phyloP scores from a whole-genome alignment of 106 monocot genomes.

The Amphibolis antarctica region DNA sequence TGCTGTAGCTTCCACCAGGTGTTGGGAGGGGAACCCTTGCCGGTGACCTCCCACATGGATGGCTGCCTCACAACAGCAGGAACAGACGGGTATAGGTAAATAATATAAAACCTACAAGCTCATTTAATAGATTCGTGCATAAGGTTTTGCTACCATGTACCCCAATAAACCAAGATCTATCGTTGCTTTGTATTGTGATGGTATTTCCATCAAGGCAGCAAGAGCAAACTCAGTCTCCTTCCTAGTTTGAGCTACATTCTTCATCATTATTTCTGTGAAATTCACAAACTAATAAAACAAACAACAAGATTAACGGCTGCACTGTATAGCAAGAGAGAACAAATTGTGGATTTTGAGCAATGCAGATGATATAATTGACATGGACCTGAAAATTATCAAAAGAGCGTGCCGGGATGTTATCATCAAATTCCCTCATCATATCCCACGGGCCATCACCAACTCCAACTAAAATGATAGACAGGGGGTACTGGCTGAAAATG shows the following conservation, averaged over 20 bases:
- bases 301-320: not conserved
- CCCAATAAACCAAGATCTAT: conserved; percentile 51
- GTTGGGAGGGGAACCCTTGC: too few relatives aligned
- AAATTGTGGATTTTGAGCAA: too few relatives aligned
- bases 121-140: not conserved
- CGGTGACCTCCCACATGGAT: too few relatives aligned
- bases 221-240: conserved; percentile 67
- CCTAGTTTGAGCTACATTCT: conserved; percentile 19
- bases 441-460: conserved; percentile 93
- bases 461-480: conserved; percentile 76
- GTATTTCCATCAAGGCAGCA: conserved; percentile 71
- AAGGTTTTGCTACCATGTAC: conserved; percentile 14
- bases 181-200: conserved; percentile 56
- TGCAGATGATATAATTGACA: too few relatives aligned
- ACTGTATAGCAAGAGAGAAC: not conserved
- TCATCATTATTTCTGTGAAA: conserved; percentile 55
- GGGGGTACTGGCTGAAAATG: conserved; percentile 35
- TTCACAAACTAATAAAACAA: conserved; percentile 50
- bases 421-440: conserved; percentile 65
- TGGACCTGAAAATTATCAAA: conserved; percentile 93
- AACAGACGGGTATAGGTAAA: too few relatives aligned
- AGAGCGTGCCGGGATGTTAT: conserved; percentile 46
- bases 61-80: too few relatives aligned
- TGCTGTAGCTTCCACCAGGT: too few relatives aligned
- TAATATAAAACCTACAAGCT: too few relatives aligned